Base-by-base conservation (phyloP, 805 yeast genomes). In the Metschnikowia chrysomelidarum region DNA sequence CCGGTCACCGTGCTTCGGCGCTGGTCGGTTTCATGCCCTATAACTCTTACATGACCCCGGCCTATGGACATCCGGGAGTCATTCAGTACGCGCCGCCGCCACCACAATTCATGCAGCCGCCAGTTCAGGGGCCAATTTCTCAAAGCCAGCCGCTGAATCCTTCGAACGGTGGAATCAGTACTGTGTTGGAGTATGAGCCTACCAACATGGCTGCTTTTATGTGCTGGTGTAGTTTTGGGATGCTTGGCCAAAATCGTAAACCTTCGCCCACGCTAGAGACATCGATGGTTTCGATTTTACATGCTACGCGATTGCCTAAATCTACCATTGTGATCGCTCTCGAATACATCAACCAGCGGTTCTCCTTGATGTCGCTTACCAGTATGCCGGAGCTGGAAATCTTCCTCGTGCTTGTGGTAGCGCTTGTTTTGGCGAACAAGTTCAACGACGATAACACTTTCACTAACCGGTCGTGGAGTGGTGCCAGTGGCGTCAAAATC, bases 361-460 rank as follows among this genome's bases (percentile, higher is more conserved):
- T 60, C 38, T 53, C 54, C 12, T 57, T 68, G 30, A 36, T 56
- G 24, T 54, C 51, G 31, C 28, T 30, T 18, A 21, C 34, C 13
- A 18, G 31, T n/a, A 40, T 66, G 35, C 29, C 44, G 36, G 62
- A 64, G 34, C 51, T 52, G 30, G 64, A 71, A 41, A 51, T 67
- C 53, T 85, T 73, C 64, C 71, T 64, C 54, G 73, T 67, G 56
- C 59, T 87, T 26, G 78, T 82, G 27, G 70, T 83, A 14, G 73
- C 94, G 3, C 70, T 91, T 27, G 76, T 91, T 23, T 67, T 91
- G 43, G 95, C 96, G 30, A 91, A 91, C 67, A 91, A 91, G 64
- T 87, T 87, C 59, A 87, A 89, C 57, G 98, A 91, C 62, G 98
- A 91, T 65, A 88, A 91, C 64, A 91, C 97, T 19, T 91, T 91